A percentile compares a stretch with the other conserved stretches of the same genome.
phyloP scores from a whole-genome alignment of 1,139 yeast genomes.

The Diutina neorugosa region DNA sequence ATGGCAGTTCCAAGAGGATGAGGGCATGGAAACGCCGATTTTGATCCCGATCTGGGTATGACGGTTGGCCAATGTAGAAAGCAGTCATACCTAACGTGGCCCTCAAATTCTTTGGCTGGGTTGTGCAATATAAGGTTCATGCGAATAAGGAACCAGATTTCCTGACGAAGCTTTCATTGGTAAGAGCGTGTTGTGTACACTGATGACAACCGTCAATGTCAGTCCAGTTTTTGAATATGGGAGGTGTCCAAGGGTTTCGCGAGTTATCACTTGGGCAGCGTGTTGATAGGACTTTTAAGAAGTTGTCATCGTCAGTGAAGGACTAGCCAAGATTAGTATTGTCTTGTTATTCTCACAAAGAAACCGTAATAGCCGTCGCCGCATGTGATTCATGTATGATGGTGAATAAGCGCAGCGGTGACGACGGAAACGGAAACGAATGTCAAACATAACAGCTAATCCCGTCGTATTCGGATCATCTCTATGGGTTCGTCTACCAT shows the following conservation, averaged over 20 bases:
- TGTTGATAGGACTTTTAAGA: no score
- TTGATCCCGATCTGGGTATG: no score
- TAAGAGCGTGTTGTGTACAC: no score
- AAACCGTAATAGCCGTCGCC: not conserved
- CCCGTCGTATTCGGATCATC: not conserved
- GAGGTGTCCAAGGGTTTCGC: no score
- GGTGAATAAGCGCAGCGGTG: not conserved
- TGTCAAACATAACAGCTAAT: no score
- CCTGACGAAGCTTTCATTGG: not conserved
- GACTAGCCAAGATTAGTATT: not conserved
- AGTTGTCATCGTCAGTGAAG: not conserved
- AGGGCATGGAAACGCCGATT: no score
- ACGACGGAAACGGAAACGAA: not conserved
- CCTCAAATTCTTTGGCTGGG: not conserved
- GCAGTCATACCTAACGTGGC: not conserved
- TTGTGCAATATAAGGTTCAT: not conserved
- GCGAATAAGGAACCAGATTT: not conserved
- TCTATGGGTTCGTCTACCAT: no score
- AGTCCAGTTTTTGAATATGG: no score
- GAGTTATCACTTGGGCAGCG: no score
- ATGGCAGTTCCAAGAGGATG: no score
- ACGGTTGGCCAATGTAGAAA: not conserved
- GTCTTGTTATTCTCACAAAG: not conserved
- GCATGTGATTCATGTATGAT: not conserved
- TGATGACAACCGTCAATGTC: no score